phyloP scores from a whole-genome alignment of 179 eudicot species.

The Monotropa hypopitys region DNA sequence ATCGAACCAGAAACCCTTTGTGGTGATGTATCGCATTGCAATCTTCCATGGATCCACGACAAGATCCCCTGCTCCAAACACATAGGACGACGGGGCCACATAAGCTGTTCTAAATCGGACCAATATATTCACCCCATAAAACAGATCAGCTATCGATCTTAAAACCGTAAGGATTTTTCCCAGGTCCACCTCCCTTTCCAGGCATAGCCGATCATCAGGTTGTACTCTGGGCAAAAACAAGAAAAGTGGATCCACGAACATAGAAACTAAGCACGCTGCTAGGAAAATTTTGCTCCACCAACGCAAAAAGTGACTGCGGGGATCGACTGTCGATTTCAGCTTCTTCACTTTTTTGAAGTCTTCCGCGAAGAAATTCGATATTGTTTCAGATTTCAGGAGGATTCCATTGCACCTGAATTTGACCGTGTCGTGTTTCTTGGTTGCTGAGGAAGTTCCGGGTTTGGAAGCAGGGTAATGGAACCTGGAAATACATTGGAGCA shows the following conservation, averaged over 20 bases:
- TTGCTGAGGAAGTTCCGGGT: not conserved
- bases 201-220: not conserved
- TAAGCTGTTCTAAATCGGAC: not conserved
- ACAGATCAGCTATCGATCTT: not conserved
- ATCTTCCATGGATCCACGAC: conserved; percentile 6
- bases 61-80: not conserved
- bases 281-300: conserved; percentile 1
- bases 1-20: conserved; percentile 2
- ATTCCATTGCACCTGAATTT: not conserved
- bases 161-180: not conserved
- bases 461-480: not conserved
- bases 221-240: not conserved
- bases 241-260: conserved; percentile 2
- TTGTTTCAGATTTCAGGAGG: not conserved
- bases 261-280: not conserved
- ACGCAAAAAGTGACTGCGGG: not conserved
- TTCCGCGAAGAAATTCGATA: not conserved
- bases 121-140: not conserved
- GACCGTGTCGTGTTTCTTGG: not conserved
- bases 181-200: not conserved
- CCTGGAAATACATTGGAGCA: not conserved
- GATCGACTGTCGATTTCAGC: not conserved
- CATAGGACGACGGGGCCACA: not conserved
- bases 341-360: conserved; percentile 3
- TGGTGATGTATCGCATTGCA: not conserved